phyloP scores from a whole-genome alignment of 164 flowering plant genomes.

The Berberis thunbergii region DNA sequence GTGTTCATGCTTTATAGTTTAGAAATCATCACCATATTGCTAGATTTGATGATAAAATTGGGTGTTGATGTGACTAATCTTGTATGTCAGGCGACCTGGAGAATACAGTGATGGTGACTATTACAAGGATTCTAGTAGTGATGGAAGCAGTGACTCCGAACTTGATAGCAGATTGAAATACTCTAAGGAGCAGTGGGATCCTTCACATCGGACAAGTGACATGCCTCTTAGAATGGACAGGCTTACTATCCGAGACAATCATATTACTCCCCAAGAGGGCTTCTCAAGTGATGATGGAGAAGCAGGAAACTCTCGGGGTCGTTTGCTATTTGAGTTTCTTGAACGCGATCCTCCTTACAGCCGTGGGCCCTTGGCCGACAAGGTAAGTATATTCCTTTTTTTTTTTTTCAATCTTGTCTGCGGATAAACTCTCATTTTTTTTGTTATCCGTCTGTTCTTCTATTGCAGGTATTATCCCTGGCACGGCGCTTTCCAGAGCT shows the following conservation, averaged over 20 bases:
- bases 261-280: constrained; percentile 35
- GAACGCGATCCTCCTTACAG: constrained; percentile 43
- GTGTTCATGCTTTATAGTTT: no score
- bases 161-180: constrained; percentile 30
- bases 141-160: constrained; percentile 70
- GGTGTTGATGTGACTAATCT: not conserved
- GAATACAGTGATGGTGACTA: constrained; percentile 75
- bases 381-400: constrained; percentile 27
- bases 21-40: no score
- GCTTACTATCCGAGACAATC: constrained; percentile 38
- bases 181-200: constrained; percentile 21
- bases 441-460: not conserved
- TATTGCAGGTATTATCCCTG: constrained; percentile 53
- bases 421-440: not conserved
- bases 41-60: no score
- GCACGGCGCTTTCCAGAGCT: constrained; percentile 51
- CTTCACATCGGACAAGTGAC: constrained; percentile 16
- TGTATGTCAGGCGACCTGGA: constrained; percentile 32
- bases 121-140: constrained; percentile 67
- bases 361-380: constrained; percentile 66
- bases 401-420: not conserved
- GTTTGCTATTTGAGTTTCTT: constrained; percentile 38
- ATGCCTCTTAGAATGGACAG: constrained; percentile 32
- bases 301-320: constrained; percentile 21
- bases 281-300: constrained; percentile 56